These are phyloP conservation scores for Apophysomyces ossiformis DNA, from an alignment of 371 early-diverging fungal species.

Conservation along the genomic window DNA sequence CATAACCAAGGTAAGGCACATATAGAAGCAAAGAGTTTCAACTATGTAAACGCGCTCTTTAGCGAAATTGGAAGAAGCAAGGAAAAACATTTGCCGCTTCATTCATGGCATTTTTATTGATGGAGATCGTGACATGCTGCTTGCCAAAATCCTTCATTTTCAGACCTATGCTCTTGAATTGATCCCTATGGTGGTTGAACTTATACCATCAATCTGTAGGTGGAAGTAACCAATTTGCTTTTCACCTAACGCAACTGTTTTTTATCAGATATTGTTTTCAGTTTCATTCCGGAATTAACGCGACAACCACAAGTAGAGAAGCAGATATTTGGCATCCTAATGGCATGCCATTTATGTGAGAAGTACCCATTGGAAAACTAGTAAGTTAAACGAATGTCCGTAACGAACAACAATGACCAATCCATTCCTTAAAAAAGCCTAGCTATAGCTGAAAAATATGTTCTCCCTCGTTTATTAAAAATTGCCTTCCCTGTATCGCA, in stretches of 20 bases:
- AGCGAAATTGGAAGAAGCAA: conserved; percentile 43
- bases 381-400: conserved; percentile 25
- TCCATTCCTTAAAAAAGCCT: conserved; percentile 21
- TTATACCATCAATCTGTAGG: conserved; percentile 59
- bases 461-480: conserved; percentile 41
- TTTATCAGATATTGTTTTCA: conserved; percentile 48
- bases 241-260: background rate
- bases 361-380: conserved; percentile 54
- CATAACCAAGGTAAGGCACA: conserved; percentile 22
- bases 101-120: conserved; percentile 63
- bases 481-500: conserved; percentile 37
- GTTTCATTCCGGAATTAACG: conserved; percentile 56
- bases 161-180: conserved; percentile 62
- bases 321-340: conserved; percentile 54
- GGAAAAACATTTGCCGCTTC: conserved; percentile 54
- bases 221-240: background rate
- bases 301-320: conserved; percentile 52
- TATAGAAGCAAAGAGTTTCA: background rate
- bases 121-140: conserved; percentile 52
- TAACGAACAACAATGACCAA: background rate
- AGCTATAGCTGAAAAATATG: conserved; percentile 37
- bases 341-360: conserved; percentile 54
- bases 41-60: background rate
- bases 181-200: conserved; percentile 56
- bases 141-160: conserved; percentile 66